These are phyloP conservation scores for Chlorella sp. DNA, from an alignment of 139 green algal species.

Conservation along the genomic window DNA sequence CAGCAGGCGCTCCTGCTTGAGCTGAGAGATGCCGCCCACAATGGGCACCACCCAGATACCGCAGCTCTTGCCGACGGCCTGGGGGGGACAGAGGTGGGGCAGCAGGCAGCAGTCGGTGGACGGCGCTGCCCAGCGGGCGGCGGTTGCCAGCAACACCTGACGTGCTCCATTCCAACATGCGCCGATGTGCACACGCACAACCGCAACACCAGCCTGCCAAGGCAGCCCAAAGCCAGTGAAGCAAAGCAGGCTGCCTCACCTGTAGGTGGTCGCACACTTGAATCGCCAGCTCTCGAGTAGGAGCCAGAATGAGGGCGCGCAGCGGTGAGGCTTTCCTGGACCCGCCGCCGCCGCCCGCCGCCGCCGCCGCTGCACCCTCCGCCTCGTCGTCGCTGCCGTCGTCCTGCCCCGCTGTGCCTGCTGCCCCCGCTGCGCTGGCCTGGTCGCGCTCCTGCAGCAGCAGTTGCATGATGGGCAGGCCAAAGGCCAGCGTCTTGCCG, in stretches of 20 bases:
- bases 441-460: conserved; percentile 58
- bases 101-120: background rate
- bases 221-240: too few species aligned
- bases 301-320: conserved; percentile 90
- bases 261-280: conserved; percentile 64
- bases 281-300: conserved; percentile 95
- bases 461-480: conserved; percentile 92
- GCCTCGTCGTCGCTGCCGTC: too few species aligned
- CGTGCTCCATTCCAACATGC: too few species aligned
- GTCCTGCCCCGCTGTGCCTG: background rate
- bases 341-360: background rate
- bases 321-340: conserved; percentile 48
- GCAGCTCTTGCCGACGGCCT: conserved; percentile 20
- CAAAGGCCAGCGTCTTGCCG: conserved; percentile 99
- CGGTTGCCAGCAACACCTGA: too few species aligned
- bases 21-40: conserved; percentile 89
- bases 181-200: too few species aligned
- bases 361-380: background rate
- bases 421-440: background rate
- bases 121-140: background rate
- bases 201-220: too few species aligned
- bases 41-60: conserved; percentile 84
- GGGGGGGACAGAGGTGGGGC: background rate
- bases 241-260: too few species aligned
- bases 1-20: conserved; percentile 94